Base-by-base conservation (phyloP, 805 yeast species). In the Wickerhamomyces subpelliculosus region DNA sequence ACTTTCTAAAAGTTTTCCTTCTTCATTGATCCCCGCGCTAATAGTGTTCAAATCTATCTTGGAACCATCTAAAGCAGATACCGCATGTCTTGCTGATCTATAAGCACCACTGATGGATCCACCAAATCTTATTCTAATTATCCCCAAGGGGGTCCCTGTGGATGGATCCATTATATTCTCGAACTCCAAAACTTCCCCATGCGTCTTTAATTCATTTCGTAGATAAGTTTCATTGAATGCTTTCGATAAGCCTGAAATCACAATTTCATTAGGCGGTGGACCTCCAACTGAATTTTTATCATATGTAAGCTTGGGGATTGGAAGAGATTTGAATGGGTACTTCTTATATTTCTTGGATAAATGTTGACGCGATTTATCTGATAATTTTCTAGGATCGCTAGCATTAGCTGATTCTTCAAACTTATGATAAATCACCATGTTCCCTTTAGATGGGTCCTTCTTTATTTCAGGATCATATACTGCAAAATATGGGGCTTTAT, bases 61-160 rank as follows among this genome's bases (percentile, higher is more conserved):
- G 2, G 73, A 60, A 17, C 58, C 55, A 39, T 68, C 61, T 16
- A 68, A 61, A 14, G 60, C 64, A 14, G 58, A 49, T 1, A 68
- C 63, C 0, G 80, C 80, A 28, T 46, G 53, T 17, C 55, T 43
- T 1, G 83, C 84, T 2, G 70, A 48, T 31, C 52, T 53, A 25
- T 69, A 70, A 1, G 81, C 74, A n/a, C 52, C 47, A 19, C 67
- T 72, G n/a, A 58, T 41, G 0, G 44, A 19, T 3, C 86, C 85
- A 41, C 69, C 79, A 58, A 72, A 88, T 41, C 72, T 66, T 37
- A 86, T 64, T 17, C 74, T 61, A 36, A 81, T 81, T 18, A 87
- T 64, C 9, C 95, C 93, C 29, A 88, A 58, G 0, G 95, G 89
- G 16, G 80, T 82, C 3, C 88, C 95, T 32, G 84, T 78, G 18